Evolutionary conservation across 2,329 filamentous ascomycete genomes (phyloP), one percentile per base, ranked within the genome.

Genomic region (Aspergillus uvarum): DNA sequence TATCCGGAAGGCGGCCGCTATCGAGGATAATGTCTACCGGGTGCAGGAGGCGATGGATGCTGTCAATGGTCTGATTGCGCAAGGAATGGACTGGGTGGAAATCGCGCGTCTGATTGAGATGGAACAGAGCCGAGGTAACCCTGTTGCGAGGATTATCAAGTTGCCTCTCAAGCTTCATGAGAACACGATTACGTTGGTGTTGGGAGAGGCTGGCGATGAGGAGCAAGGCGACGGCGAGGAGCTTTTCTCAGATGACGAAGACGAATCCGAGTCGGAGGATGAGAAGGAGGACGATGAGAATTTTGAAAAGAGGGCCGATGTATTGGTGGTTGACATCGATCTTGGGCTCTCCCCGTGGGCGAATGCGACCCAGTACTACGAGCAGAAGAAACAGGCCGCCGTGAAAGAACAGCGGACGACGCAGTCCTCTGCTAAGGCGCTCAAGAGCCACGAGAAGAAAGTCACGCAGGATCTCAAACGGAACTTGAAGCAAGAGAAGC

Each of bases 31-130:
- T 69, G 82, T 92, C 1, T 91, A 96, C 71, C 86, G 92, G 54
- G 93, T 98, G 0, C 90, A 96, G 72, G 95, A 98, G 77, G 92
- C 92, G 4, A 92, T 92, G 74, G 91, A 92, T 72, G 92, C 95
- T 3, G 89, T 99, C 56, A 98, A 96, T 73, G 91, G 91, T 0
- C 80, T 98, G n/a, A 86, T 99, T 61, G 86, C 86, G 5, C 92
- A 96, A 70, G 94, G 94, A 11, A 98, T 98, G 92, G 95, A 99
- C 69, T 99, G 95, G 95, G 87, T 92, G 11, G 90, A 97, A 65
- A 93, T 98, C 68, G 91, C 86, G 10, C 90, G 89, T 60, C 79
- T 99, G 63, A 90, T 99, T 55, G 92, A 96, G 72, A 85, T 92
- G 65, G 94, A 98, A 73, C 90, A 96, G 73, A 86, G 82, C 62